Conservation (phyloP, 163 green algal genomes). For the Chlorella variabilis region DNA sequence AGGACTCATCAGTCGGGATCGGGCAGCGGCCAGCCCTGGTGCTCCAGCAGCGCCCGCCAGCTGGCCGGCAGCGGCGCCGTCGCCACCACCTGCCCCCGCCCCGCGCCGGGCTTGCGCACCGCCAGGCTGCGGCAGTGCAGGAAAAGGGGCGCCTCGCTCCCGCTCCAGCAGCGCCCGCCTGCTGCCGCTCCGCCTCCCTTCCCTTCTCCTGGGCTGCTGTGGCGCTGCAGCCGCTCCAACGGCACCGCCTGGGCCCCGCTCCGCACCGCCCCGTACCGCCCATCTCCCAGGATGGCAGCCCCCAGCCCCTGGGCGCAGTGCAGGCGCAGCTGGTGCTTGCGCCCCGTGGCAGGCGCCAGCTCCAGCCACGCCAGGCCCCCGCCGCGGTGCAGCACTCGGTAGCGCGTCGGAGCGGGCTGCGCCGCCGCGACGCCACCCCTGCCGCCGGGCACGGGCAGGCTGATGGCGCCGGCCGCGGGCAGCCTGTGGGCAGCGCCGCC, state of each 20-base stretch:
- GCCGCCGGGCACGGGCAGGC: conserved; percentile 17
- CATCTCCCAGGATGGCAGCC: conserved; percentile 44
- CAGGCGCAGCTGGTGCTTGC: conserved; percentile 53
- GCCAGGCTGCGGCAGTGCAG: conserved; percentile 37
- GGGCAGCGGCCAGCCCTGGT: conserved; percentile 41
- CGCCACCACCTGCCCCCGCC: neutral
- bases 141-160: conserved; percentile 27
- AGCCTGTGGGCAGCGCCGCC: neutral
- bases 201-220: too few species aligned
- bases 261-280: conserved; percentile 18
- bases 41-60: conserved; percentile 24
- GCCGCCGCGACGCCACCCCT: neutral
- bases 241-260: neutral
- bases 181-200: too few species aligned
- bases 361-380: conserved; percentile 41
- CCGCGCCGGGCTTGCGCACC: conserved; percentile 6
- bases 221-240: neutral
- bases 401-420: neutral
- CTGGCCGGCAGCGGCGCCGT: conserved; percentile 1
- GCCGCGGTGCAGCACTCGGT: conserved; percentile 10
- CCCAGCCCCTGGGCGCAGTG: conserved; percentile 40
- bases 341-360: conserved; percentile 39
- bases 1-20: neutral
- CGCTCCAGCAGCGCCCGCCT: neutral
- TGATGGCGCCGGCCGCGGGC: neutral